Percentiles rank a stretch among this genome's conserved stretches.
phyloP scores from a whole-genome alignment of 371 early-diverging fungal genomes.

The Quaeritorhiza haematococci region DNA sequence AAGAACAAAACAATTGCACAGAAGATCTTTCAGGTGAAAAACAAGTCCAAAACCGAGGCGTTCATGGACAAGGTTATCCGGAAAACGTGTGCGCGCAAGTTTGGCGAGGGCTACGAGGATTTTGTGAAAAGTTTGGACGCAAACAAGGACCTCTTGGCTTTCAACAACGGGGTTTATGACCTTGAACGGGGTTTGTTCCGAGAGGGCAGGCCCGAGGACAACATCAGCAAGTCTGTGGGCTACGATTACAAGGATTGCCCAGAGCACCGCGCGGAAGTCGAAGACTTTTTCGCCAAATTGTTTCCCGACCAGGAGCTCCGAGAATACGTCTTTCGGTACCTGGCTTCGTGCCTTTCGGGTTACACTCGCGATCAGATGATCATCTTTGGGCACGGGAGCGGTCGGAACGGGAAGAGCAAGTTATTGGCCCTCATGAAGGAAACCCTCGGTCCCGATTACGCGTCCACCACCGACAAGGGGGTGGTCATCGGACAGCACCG shows the following conservation, averaged over 20 bases:
- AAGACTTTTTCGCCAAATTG: background rate
- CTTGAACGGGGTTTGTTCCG: background rate
- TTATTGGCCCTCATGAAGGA: background rate
- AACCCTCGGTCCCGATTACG: background rate
- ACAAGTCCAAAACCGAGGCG: no score
- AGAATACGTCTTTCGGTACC: no score
- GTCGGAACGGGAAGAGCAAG: background rate
- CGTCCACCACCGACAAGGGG: no score
- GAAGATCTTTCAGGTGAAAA: no score
- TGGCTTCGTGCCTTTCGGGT: background rate
- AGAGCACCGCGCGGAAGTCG: background rate
- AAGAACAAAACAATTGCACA: no score
- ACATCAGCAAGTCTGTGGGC: background rate
- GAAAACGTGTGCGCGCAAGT: no score
- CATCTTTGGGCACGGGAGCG: background rate
- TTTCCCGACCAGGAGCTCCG: background rate
- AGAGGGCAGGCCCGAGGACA: background rate
- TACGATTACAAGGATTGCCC: background rate
- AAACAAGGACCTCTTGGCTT: background rate
- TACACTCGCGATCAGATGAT: background rate
- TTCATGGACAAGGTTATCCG: no score
- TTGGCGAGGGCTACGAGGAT: no score
- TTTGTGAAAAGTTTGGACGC: background rate
- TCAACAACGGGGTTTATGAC: background rate
- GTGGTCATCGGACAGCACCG: background rate